Evolutionary conservation across 1,139 yeast genomes (phyloP).

Genomic region (Zhuliangozyma parablackwelliae): DNA sequence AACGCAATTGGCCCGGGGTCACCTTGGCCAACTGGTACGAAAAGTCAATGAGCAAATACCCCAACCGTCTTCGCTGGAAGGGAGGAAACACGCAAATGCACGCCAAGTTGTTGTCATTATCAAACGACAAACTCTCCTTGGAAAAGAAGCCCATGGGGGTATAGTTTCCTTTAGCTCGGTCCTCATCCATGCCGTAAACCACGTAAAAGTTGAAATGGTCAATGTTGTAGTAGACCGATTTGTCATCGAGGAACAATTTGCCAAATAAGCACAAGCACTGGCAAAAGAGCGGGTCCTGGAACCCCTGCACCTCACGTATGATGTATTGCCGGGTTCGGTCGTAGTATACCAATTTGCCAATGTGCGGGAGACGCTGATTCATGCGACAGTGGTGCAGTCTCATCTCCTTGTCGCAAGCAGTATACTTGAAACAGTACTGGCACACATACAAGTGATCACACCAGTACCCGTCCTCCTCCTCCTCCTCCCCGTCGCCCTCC

Average conservation of each 20-base stretch:
- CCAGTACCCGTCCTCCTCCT: constrained; percentile 33
- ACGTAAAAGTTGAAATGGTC: constrained; percentile 79
- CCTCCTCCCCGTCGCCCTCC: neutral
- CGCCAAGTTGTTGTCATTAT: constrained; percentile 74
- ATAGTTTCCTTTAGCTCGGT: constrained; percentile 13
- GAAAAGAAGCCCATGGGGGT: constrained; percentile 89
- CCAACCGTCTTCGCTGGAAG: constrained; percentile 73
- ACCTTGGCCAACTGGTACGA: constrained; percentile 66
- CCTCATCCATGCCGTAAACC: constrained; percentile 45
- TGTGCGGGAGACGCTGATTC: constrained; percentile 28
- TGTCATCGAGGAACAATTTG: constrained; percentile 84
- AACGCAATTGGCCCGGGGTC: constrained; percentile 40
- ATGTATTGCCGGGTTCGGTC: constrained; percentile 45
- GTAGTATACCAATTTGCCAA: constrained; percentile 69
- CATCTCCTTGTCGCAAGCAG: constrained; percentile 39
- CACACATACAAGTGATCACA: constrained; percentile 66
- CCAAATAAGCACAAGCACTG: constrained; percentile 84
- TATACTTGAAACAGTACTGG: constrained; percentile 78
- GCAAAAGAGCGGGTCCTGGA: constrained; percentile 59
- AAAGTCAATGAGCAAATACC: constrained; percentile 75
- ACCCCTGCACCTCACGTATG: constrained; percentile 66
- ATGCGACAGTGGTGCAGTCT: constrained; percentile 47
- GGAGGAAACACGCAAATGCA: constrained; percentile 92
- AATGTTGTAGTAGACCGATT: constrained; percentile 77
- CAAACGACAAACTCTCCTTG: constrained; percentile 80